Evolutionary conservation across 257 asterid genomes (phyloP), one percentile per base, ranked within the genome.

Genomic region (Lithospermum erythrorhizon): DNA sequence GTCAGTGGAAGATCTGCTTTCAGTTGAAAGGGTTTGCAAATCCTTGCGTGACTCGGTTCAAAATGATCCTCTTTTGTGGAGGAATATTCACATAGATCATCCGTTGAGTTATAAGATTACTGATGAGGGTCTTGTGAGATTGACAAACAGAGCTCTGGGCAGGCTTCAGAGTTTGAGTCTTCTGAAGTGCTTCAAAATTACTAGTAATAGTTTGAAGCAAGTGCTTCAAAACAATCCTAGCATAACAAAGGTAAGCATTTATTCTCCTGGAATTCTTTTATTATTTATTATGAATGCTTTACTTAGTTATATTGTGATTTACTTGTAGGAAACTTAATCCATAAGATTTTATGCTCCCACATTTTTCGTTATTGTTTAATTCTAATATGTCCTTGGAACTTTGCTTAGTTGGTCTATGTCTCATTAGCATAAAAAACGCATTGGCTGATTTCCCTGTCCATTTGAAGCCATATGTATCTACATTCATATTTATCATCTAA

Each of bases 11-110:
- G 95, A 90, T 70, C 90, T 87, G 48, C 79, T 90, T 29, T 67
- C 87, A 21, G 66, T 87, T 25, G 95, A 83, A 80, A 66, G 73
- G 70, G 96, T 87, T 67, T 90, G 95, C 81, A 87, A 76, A 75
- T 53, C 84, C 0, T 59, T 90, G 68, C 67, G 80, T 2, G 79
- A 81, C 53, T 79, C 79, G 5, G 94, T 90, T 61, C 84, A n/a
- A 21, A 72, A 68, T 35, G 90, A 90, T 63, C 80, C 95, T 30
- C 87, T 77, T 71, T 65, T 87, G 41, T 90, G 97, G 97, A 79
- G 78, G 61, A 75, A 75, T 57, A 52, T 87, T 70, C 64, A 68
- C 51, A 75, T 86, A 61, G 80, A 73, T 48, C 55, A 23, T 70
- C 79, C 83, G 4, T 67, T 79, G 72, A 61, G 73, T 67, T 11